A percentile compares a stretch with the other conserved stretches of the same genome.
Evolutionary conservation across 805 yeast species (phyloP).

Genomic region (Debaryomyces prosopidis): DNA sequence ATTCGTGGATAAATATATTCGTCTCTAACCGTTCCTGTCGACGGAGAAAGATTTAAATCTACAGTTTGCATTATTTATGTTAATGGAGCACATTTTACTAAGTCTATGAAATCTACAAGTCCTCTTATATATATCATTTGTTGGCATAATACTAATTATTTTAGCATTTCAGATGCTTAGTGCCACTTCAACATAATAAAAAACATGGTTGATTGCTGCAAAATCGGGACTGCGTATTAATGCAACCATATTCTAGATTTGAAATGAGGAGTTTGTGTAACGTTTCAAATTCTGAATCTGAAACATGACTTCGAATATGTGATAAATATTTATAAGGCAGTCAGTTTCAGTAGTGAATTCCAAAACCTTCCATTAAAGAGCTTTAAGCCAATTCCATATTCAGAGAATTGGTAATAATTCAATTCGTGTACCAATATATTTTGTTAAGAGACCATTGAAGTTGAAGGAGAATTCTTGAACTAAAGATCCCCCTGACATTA

Average conservation of each 20-base stretch:
- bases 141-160: not conserved
- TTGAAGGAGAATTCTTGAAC: not conserved
- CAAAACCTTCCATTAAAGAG: not conserved
- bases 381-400: not conserved
- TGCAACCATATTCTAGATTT: not conserved
- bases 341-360: not conserved
- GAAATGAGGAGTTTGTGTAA: slow-evolving; percentile 10
- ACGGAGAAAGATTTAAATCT: not conserved
- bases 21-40: not conserved
- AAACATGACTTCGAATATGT: slow-evolving; percentile 6
- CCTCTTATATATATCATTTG: not conserved
- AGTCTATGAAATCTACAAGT: too few species aligned
- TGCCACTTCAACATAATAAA: not conserved
- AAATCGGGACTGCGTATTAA: not conserved
- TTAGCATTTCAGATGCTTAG: not conserved
- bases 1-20: not conserved
- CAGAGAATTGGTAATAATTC: not conserved
- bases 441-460: not conserved
- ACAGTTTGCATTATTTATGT: not conserved
- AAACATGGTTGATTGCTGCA: not conserved
- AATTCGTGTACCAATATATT: not conserved
- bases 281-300: slow-evolving; percentile 15
- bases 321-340: not conserved
- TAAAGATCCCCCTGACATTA: not conserved
- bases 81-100: not conserved